A percentile compares a stretch with the other conserved stretches of the same genome.
phyloP scores from a whole-genome alignment of 176 grass and related monocot genomes.

The Phyllostachys edulis region DNA sequence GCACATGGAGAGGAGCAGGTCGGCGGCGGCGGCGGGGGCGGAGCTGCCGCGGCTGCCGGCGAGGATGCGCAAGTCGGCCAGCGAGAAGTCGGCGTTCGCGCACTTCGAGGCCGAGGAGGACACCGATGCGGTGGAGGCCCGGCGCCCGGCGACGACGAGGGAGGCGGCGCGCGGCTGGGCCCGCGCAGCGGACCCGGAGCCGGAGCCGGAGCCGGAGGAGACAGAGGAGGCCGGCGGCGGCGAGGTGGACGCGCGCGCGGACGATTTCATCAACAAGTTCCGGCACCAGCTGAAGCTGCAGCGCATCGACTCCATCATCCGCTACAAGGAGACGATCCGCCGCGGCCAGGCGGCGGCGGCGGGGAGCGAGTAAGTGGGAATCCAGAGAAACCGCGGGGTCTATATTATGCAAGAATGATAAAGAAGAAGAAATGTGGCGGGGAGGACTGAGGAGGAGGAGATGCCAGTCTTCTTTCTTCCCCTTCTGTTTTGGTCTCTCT shows the following conservation, averaged over 20 bases:
- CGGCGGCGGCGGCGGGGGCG: constrained; percentile 42
- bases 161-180: not conserved
- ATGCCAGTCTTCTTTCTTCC: not conserved
- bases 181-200: not conserved
- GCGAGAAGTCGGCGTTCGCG: constrained; percentile 67
- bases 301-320: constrained; percentile 77
- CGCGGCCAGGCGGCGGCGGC: constrained; percentile 32
- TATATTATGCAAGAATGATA: not conserved
- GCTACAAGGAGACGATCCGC: constrained; percentile 64
- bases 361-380: not conserved
- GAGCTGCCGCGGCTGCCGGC: constrained; percentile 37
- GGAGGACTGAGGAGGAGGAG: not conserved
- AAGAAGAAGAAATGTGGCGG: not conserved
- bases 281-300: constrained; percentile 79
- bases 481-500: not conserved
- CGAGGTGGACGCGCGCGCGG: constrained; percentile 76
- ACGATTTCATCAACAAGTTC: constrained; percentile 93
- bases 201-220: not conserved
- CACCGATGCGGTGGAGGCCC: not conserved
- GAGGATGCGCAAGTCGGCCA: constrained; percentile 77
- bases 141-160: constrained; percentile 34
- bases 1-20: constrained; percentile 58
- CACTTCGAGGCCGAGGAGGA: constrained; percentile 54
- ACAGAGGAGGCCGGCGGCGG: not conserved
- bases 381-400: not conserved